phyloP scores from a whole-genome alignment of 2,329 filamentous ascomycete genomes.

The Alternaria sp. region DNA sequence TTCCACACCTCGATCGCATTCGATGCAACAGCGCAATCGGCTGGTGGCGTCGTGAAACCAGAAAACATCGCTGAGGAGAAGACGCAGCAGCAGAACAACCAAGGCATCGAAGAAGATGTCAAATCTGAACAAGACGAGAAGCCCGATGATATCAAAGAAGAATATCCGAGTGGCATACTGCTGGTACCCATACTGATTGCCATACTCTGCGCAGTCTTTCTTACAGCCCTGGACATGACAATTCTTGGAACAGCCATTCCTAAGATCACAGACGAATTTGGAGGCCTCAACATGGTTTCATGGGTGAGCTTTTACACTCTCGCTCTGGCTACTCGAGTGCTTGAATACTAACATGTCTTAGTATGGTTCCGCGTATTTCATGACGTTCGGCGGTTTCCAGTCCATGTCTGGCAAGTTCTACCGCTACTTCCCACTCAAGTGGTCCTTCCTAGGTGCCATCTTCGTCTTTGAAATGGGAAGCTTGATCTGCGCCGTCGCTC shows the following conservation, averaged over 20 bases:
- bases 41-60: neutral
- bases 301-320: conserved; percentile 15
- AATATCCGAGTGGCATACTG: neutral
- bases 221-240: conserved; percentile 11
- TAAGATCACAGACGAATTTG: conserved; percentile 36
- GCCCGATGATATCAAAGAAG: neutral
- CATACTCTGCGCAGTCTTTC: neutral
- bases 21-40: neutral
- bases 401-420: conserved; percentile 55
- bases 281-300: conserved; percentile 24
- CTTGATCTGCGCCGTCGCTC: conserved; percentile 56
- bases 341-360: neutral
- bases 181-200: neutral
- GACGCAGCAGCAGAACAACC: neutral
- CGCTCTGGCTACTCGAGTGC: no score
- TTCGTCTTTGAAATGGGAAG: conserved; percentile 63
- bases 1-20: neutral
- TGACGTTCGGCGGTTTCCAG: conserved; percentile 54
- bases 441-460: conserved; percentile 42
- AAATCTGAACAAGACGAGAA: neutral
- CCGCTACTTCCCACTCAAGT: conserved; percentile 53
- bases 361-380: conserved; percentile 48
- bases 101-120: neutral
- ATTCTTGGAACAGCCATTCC: conserved; percentile 39
- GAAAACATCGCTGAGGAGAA: neutral